phyloP scores from a whole-genome alignment of 345 rosid genomes.

The Salix arbutifolia region DNA sequence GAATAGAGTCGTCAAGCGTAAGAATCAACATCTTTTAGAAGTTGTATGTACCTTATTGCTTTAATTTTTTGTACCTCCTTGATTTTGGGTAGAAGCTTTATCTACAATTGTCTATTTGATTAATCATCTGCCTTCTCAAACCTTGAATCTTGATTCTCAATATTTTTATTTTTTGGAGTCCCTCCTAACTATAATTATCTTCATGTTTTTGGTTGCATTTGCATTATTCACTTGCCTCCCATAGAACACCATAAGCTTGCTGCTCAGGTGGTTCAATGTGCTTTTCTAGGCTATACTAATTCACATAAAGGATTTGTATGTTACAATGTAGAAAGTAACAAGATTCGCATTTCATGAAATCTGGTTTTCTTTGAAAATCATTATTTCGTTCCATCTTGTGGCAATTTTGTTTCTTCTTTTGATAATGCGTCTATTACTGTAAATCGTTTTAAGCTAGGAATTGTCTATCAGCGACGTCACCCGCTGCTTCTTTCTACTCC shows the following conservation, averaged over 20 bases:
- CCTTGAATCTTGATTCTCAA: not conserved
- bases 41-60: not conserved
- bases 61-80: not conserved
- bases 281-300: not conserved
- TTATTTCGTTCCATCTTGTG: not conserved
- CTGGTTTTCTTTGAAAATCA: not conserved
- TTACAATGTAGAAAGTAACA: not conserved
- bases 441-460: not conserved
- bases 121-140: not conserved
- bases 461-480: not conserved
- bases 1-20: not conserved
- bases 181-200: not conserved
- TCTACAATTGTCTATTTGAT: not conserved
- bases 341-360: not conserved
- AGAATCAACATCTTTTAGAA: not conserved
- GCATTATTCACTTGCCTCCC: not conserved
- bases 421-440: too few species aligned
- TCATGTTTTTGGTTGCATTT: not conserved
- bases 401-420: not conserved
- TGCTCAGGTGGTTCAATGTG: rapidly evolving
- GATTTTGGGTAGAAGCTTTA: not conserved
- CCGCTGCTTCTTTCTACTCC: not conserved
- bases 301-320: not conserved
- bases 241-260: not conserved
- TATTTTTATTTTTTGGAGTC: not conserved